Base-by-base conservation (phyloP, 768 basidiomycete genomes). In the Russula emetica region DNA sequence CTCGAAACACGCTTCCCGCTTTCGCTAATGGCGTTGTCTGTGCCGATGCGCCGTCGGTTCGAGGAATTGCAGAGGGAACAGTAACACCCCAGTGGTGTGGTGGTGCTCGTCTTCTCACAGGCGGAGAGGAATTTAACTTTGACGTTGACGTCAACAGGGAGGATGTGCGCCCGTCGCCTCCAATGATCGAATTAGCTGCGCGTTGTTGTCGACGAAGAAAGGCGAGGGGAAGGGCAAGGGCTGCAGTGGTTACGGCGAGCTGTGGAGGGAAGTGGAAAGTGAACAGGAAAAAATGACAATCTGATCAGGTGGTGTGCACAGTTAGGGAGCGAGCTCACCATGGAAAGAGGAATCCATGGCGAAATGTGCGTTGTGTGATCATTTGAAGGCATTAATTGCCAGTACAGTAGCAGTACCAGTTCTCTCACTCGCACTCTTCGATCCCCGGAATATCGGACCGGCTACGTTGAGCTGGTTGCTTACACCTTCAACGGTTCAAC, bases 191-290 rank as follows among this genome's bases (percentile, higher is more conserved):
- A 13, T 63, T 30, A 9, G 45, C 32, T n/a, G 69, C 59, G 26
- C 69, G 66, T 11, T 73, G 73, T 49, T 72, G 67, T 53, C 74
- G 67, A 24, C 71, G 70, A 16, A 76, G 65, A 32, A 74, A 63
- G 5, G 73, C 60, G 13, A 74, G 60, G 3, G 74, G 75, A 10
- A 74, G 64, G 5, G 68, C 69, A 22, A 75, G 68, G 1, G 75
- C 75, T 5, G 61, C 72, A 1, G 75, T 73, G 5, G 74, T 72
- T 53, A 76, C 45, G 3, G 70, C 71, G 2, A 75, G 70, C 75
- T 76, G 47, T n/a, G n/a, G 14, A 13, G 0, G 51, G 38, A 53
- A 52, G 42, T 24, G 24, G 9, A 24, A 44, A n/a, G 9, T 40
- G 11, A 20, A n/a, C 5, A 9, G 44, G n/a, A n/a, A 10, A 22